Base-by-base conservation (phyloP, 1,284 basidiomycete species). In the Volvariella surrecta region DNA sequence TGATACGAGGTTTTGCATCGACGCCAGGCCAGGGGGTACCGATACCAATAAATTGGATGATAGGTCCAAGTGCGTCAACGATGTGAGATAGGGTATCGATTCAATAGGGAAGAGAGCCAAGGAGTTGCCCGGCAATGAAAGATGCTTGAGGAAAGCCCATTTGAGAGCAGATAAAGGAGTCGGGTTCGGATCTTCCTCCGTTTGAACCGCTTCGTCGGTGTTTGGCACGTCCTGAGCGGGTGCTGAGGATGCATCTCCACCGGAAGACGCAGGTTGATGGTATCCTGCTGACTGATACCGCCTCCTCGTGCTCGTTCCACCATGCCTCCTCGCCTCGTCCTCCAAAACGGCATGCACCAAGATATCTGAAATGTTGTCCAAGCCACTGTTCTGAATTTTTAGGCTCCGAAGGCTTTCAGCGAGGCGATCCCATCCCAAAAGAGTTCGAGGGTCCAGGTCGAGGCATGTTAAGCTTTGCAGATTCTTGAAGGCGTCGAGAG, bases 21-120 rank as follows among this genome's bases (percentile, higher is more conserved):
- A 58, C 3, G 80, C 75, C 15, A 98, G 73, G 10, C 84, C 81
- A 2, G 83, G 66, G 0, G 91, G 92, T 19, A 97, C 74, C 11
- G 85, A 84, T 22, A 91, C 79, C 35, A 99, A 79, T 7, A 97
- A 79, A 54, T 94, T 94, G 43, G 86, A 85, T 18, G 90, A 93
- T 19, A 94, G 73, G 60, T 94, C 92, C 49, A 96, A 82, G 57
- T 94, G 87, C 0, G 86, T 88, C 32, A 98, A 65, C 10, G 81
- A 77, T 17, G 79, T 76, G 40, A 94, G 75, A 52, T 78, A 73
- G 1, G 79, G 74, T 31, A 95, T 75, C 1, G 85, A 72, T 11
- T 86, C 71, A 15, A 76, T 61, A 16, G 90, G 83, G 45, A 95
- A 66, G 61, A 89, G 91, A 4, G 91, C 91, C 47, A 95, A 71